Conservation (phyloP, 257 asterid genomes). For the Gynochthodes officinalis region DNA sequence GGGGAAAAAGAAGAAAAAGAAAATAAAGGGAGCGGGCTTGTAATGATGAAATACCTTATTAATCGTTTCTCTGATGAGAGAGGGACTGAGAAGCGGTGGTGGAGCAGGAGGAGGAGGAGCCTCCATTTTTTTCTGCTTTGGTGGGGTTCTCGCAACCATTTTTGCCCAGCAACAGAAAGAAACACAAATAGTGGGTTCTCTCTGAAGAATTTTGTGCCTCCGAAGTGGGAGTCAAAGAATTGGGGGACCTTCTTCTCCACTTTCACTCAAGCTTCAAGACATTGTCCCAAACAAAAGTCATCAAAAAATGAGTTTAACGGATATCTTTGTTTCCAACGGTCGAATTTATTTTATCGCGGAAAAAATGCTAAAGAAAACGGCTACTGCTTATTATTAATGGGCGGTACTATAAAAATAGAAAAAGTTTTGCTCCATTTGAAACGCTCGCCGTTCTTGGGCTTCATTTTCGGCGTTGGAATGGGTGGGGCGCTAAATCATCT, state of each 20-base stretch:
- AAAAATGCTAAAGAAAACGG: slow-evolving; percentile 23
- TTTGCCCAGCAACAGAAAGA: slow-evolving; percentile 4
- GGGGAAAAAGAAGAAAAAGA: not conserved
- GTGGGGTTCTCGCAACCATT: slow-evolving; percentile 94
- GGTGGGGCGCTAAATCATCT: too few relatives aligned
- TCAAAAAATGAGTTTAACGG: slow-evolving; percentile 16
- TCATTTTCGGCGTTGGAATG: too few relatives aligned
- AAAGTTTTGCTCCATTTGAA: not conserved
- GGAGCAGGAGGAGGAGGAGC: slow-evolving; percentile 22
- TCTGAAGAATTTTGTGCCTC: slow-evolving; percentile 11
- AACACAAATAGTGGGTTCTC: not conserved
- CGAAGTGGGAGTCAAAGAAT: slow-evolving; percentile 3
- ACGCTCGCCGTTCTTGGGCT: not conserved
- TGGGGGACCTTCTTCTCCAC: slow-evolving; percentile 3
- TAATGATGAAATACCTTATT: slow-evolving; percentile 44
- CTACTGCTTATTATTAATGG: slow-evolving; percentile 1
- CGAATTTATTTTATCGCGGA: slow-evolving; percentile 22
- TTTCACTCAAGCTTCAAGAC: not conserved
- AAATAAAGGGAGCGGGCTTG: not conserved
- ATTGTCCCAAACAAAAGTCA: not conserved
- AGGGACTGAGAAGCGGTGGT: slow-evolving; percentile 43
- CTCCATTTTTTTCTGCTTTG: slow-evolving; percentile 42
- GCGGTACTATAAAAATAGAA: slow-evolving; percentile 1
- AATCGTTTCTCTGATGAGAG: slow-evolving; percentile 67
- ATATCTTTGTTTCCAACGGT: slow-evolving; percentile 23